Conservation (phyloP, 371 early-diverging fungal genomes). For the Neoconidiobolus thromboides region DNA sequence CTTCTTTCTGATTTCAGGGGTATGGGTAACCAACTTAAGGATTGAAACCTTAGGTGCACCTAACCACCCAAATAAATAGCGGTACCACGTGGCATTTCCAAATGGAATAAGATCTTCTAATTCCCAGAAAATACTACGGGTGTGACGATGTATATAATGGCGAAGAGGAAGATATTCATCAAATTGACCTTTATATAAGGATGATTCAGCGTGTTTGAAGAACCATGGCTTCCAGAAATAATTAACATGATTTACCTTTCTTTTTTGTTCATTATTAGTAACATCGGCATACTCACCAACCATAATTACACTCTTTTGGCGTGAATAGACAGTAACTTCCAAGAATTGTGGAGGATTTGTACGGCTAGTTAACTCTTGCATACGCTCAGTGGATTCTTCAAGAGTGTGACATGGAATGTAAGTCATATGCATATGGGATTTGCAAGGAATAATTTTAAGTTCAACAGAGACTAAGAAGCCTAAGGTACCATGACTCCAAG, state of each 20-base stretch:
- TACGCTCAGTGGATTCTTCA: conserved; percentile 4
- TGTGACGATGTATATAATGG: conserved; percentile 26
- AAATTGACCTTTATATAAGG: conserved; percentile 11
- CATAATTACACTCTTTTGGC: conserved; percentile 17
- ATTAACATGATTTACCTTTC: conserved; percentile 14
- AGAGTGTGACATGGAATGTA: conserved; percentile 13
- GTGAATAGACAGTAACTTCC: conserved; percentile 18
- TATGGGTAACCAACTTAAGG: conserved; percentile 15
- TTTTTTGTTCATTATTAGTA: conserved; percentile 7
- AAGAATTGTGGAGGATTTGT: conserved; percentile 15
- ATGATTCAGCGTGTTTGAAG: conserved; percentile 17
- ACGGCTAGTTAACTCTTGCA: conserved; percentile 13
- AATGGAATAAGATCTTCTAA: conserved; percentile 18
- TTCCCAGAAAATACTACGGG: conserved; percentile 24
- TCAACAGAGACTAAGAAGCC: conserved; percentile 20
- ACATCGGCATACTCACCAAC: conserved; percentile 16
- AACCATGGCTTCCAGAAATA: conserved; percentile 23
- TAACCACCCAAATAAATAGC: conserved; percentile 19
- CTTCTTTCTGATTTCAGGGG: conserved; percentile 12
- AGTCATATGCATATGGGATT: conserved; percentile 15
- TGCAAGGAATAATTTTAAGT: conserved; percentile 19
- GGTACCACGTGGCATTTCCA: conserved; percentile 16
- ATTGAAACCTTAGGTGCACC: conserved; percentile 19
- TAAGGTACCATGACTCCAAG: conserved; percentile 22
- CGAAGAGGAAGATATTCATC: conserved; percentile 23